Evolutionary conservation across 108 stramenopile genomes (phyloP), one percentile per base, ranked within the genome.

Genomic region (Stephanodiscus triporus): DNA sequence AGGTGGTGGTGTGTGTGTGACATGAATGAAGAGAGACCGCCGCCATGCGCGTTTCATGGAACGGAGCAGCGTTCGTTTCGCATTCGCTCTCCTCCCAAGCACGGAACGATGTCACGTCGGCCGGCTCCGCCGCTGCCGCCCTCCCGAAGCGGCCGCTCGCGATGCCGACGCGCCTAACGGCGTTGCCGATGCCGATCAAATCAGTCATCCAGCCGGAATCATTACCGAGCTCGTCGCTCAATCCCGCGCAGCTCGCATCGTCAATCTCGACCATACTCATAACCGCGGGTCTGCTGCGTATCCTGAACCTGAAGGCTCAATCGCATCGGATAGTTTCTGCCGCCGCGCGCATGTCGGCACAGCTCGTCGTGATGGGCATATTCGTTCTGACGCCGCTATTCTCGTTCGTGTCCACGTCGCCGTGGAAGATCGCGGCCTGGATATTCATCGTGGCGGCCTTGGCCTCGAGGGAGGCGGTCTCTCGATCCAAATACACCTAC

Each of bases 221-320:
- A 29, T 4, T 47, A 16, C 2, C 51, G 17, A 14, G 54, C 30
- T 38, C 72, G 55, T 57, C 72, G 11, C 63, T 73, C 14, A 10
- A 63, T 29, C 72, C 72, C 22, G 23, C 53, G 6, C 72, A 73
- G 43, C 72, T 73, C 40, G 49, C 51, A n/a, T 73, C 72, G 17
- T 73, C 72, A 49, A 37, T 72, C 20, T 72, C 71, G 27, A 72
- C 71, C 7, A 50, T 72, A 51, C 47, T 72, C 45, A 9, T 73
- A 9, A 54, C 63, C 6, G 72, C 72, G 10, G 27, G 37, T 38
- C 26, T 73, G 3, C 72, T 73, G 26, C 38, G 38, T 14, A 38
- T 55, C 22, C 43, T 73, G 48, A 50, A 61, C 14, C 51, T 73
- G 40, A 73, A 32, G 51, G 34, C 63, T 9, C 72, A 64, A 55